Percentiles rank a stretch among this genome's conserved stretches.
Conservation (phyloP, 352 stramenopile genomes). For the Aphanomyces euteiches region DNA sequence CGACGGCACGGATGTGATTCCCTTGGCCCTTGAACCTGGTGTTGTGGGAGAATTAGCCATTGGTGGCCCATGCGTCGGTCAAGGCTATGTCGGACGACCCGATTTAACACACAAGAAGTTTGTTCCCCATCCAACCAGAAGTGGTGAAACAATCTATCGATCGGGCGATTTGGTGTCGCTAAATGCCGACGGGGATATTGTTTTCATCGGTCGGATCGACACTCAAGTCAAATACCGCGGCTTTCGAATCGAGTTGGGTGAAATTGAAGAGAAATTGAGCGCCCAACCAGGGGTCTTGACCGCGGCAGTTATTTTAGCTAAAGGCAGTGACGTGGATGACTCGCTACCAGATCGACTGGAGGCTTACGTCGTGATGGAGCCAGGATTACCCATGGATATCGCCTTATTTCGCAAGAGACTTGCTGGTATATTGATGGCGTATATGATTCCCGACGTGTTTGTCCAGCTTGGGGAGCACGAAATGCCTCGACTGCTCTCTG, state of each 20-base stretch:
- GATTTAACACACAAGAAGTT: conserved; percentile 8
- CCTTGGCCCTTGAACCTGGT: background rate
- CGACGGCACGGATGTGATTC: background rate
- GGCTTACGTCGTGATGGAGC: conserved; percentile 46
- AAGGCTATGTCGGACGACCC: conserved; percentile 9
- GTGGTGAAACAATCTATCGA: conserved; percentile 39
- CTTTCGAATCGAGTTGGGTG: conserved; percentile 77
- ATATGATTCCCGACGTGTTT: conserved; percentile 11
- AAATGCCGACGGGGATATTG: conserved; percentile 43
- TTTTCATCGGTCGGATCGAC: conserved; percentile 68
- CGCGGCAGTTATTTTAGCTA: conserved; percentile 46
- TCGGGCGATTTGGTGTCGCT: conserved; percentile 71
- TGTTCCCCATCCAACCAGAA: background rate
- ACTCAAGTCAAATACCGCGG: conserved; percentile 76
- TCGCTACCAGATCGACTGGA: conserved; percentile 37
- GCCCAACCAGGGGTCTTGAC: conserved; percentile 39
- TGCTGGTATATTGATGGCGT: background rate
- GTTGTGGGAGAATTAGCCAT: conserved; percentile 2
- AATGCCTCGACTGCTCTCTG: conserved; percentile 10
- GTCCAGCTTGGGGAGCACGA: background rate
- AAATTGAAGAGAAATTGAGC: conserved; percentile 64
- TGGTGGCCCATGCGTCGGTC: conserved; percentile 6
- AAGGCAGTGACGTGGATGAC: conserved; percentile 22
- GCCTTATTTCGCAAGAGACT: background rate
- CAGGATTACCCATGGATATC: background rate